Evolutionary conservation across 805 yeast genomes (phyloP).

Genomic region (Yarrowia sp.): DNA sequence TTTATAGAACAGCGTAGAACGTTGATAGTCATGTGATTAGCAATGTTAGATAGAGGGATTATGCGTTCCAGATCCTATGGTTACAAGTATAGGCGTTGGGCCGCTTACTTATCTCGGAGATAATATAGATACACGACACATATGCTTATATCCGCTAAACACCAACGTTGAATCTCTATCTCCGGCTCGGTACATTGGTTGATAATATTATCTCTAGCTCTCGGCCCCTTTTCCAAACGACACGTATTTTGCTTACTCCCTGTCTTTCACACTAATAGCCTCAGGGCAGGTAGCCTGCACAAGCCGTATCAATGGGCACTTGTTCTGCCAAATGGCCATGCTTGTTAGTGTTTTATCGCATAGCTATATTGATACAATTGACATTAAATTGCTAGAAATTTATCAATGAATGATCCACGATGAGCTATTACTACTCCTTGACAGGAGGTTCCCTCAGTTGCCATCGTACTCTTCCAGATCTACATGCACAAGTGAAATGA

Average conservation of each 20-base stretch:
- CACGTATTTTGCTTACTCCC: not conserved
- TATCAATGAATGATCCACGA: not conserved
- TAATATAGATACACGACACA: too few relatives aligned
- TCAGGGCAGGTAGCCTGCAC: not conserved
- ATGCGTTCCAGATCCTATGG: not conserved
- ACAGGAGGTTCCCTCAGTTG: not conserved
- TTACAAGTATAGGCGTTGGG: too few relatives aligned
- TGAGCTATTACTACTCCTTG: not conserved
- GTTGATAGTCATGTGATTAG: not conserved
- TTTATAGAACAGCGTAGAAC: slow-evolving; percentile 2
- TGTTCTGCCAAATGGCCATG: too few relatives aligned
- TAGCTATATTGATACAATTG: too few relatives aligned
- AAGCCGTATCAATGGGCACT: not conserved
- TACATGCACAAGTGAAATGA: not conserved
- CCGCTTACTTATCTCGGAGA: too few relatives aligned
- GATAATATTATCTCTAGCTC: not conserved
- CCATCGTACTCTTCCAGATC: not conserved
- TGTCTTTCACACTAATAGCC: not conserved
- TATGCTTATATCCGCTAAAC: not conserved
- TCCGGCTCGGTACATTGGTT: not conserved
- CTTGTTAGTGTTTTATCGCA: too few relatives aligned
- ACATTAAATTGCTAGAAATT: too few relatives aligned
- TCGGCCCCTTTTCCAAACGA: not conserved
- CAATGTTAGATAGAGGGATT: not conserved
- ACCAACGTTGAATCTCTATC: not conserved